These are phyloP conservation scores for Spathaspora arborariae DNA, from an alignment of 805 yeast species.

Conservation along the genomic window DNA sequence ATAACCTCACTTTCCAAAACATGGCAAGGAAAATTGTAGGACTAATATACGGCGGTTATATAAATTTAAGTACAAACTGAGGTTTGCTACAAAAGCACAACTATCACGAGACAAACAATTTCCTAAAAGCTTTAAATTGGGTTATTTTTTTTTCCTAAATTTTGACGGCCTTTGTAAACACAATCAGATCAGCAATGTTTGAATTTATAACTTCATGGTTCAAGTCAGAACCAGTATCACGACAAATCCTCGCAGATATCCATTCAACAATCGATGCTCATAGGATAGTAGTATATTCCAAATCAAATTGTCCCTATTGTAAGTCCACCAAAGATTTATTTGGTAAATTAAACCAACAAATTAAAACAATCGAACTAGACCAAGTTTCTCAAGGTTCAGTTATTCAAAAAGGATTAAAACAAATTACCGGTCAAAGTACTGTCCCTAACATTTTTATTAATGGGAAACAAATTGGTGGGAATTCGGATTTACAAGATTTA, in stretches of 20 bases:
- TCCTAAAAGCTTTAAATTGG: too few species aligned
- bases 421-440: constrained; percentile 31
- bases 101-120: too few species aligned
- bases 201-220: constrained; percentile 16
- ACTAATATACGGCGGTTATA: too few species aligned
- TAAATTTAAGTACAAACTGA: too few species aligned
- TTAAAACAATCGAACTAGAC: constrained; percentile 28
- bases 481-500: constrained; percentile 31
- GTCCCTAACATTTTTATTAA: constrained; percentile 36
- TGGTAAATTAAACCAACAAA: constrained; percentile 14
- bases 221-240: constrained; percentile 9
- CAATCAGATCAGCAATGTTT: constrained; percentile 9
- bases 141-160: neutral
- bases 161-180: neutral
- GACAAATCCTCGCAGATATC: constrained; percentile 3
- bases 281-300: constrained; percentile 24
- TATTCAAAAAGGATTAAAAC: constrained; percentile 26
- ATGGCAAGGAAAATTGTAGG: too few species aligned
- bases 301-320: constrained; percentile 30
- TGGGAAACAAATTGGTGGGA: constrained; percentile 38
- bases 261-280: constrained; percentile 5
- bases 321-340: constrained; percentile 19
- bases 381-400: constrained; percentile 20
- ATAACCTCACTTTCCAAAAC: too few species aligned
- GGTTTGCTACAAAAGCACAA: too few species aligned